Evolutionary conservation across 2,329 filamentous ascomycete genomes (phyloP), one percentile per base, ranked within the genome.

Genomic region (Phyllosticta ampelicida): DNA sequence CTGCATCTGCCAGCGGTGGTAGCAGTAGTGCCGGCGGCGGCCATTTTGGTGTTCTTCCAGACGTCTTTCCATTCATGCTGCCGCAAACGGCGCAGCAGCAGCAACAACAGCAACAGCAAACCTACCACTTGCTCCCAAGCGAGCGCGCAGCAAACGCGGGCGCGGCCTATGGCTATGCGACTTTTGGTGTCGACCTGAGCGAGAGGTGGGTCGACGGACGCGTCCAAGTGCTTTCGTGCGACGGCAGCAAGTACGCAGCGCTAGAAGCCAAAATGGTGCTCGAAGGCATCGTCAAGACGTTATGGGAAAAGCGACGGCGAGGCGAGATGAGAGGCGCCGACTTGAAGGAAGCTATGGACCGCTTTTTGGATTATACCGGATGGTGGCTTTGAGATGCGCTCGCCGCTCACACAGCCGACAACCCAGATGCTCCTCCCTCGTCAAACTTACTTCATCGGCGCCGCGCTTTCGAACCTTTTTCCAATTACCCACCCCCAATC

Each of bases 121-220:
- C 6, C 13, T n/a, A 44, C 13, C 36, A n/a, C 36, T 44, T 44
- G 36, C 36, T n/a, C 23, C 53, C 26, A 18, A 21, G 3, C 50
- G 18, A 70, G 70, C 56, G 63, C 19, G 36, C 36, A 6, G 16
- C 36, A n/a, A n/a, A 16, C 6, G 49, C 44, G 10, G 36, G 50
- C 13, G 44, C 44, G n/a, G 26, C 49, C 1, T 70, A 73, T 28
- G 70, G 70, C 2, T 70, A 72, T 53, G 70, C 70, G 9, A 70
- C 67, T 23, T 73, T 71, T 62, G 64, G 60, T 30, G 69, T 73
- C 30, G 68, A 73, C 29, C 59, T 73, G 19, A 71, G 69, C 54
- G 70, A 73, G 61, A 70, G 71, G 63, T 68, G 61, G 36, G 29
- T 56, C 0, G 67, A 68, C 5, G 70, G 70, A 0, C 63, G 61